Evolutionary conservation across 129 eudicot genomes (phyloP), one percentile per base, ranked within the genome.

Genomic region (Logfia minima): DNA sequence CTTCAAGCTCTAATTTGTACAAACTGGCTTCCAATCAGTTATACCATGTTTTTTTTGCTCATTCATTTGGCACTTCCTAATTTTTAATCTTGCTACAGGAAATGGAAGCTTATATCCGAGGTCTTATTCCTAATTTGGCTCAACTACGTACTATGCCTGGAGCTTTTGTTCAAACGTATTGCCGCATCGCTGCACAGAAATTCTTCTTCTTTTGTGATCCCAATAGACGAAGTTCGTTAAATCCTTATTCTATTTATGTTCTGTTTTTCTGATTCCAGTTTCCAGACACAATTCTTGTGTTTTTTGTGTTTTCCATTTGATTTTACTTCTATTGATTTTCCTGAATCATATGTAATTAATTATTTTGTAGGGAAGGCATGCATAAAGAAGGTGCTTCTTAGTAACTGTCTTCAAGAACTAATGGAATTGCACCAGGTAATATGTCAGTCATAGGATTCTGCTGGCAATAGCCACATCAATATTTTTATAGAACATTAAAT

Each of bases 181-280:
- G 97, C 73, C 89, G 89, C 63, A 94, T 94, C 45, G 97, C 98
- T 70, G 96, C 98, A 6, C 98, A 80, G 82, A 94, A 94, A 66
- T 94, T 94, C 87, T 94, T 94, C 79, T 94, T 94, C 92, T 94
- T 94, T 72, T 94, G 98, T 76, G 98, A 94, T 89, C 93, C 98
- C 75, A 89, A 89, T 80, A 86, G 94, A 78, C 96, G 98, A 91
- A 96, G 98, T 94, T 68, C 75, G 88, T 68, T 58, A 14, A 48
- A 48, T 48, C 55, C n/a, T n/a, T 34, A 19, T 29, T 53, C 29
- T 55, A 60, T 35, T 32, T 35, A 11, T 8, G 34, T 67, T 67
- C 10, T 3, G n/a, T 78, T 34, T 2, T 1, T 8, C 51, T 43
- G 48, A 35, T 70, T 68, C 21, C 56, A 69, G 21, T n/a, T 68